Conservation (phyloP, 1,284 basidiomycete species). For the Cryptococcus sp. region DNA sequence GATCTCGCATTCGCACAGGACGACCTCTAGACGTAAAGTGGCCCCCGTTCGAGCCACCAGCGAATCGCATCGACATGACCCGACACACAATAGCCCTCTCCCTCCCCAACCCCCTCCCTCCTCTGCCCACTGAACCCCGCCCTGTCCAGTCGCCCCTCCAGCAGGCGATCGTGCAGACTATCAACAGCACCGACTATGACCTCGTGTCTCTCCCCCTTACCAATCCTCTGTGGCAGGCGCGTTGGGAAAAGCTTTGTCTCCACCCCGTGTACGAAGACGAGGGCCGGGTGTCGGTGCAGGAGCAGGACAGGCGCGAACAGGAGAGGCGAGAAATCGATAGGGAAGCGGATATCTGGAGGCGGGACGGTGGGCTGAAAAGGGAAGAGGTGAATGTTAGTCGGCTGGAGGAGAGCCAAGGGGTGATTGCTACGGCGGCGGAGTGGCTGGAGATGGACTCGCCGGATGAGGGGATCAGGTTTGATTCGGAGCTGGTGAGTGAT, state of each 20-base stretch:
- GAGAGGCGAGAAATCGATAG: slow-evolving; percentile 60
- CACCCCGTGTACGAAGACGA: slow-evolving; percentile 52
- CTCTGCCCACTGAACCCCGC: slow-evolving; percentile 32
- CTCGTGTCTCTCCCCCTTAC: slow-evolving; percentile 77
- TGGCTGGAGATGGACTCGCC: slow-evolving; percentile 94
- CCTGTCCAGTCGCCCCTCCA: slow-evolving; percentile 42
- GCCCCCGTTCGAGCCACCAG: too few relatives aligned
- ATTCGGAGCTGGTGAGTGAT: slow-evolving; percentile 80
- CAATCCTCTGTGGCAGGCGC: slow-evolving; percentile 75
- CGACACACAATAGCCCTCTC: slow-evolving; percentile 34
- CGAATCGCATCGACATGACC: slow-evolving; percentile 13
- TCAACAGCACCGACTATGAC: slow-evolving; percentile 53
- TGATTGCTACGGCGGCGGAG: slow-evolving; percentile 75
- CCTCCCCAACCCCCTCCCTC: slow-evolving; percentile 31
- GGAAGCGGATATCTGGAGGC: slow-evolving; percentile 84
- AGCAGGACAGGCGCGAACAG: slow-evolving; percentile 20
- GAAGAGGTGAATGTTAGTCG: slow-evolving; percentile 87
- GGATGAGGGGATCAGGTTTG: slow-evolving; percentile 92
- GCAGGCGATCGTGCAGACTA: slow-evolving; percentile 31
- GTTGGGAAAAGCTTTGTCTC: slow-evolving; percentile 88
- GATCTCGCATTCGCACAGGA: too few relatives aligned
- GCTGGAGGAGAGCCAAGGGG: slow-evolving; percentile 77
- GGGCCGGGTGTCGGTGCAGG: not conserved
- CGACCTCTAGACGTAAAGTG: too few relatives aligned
- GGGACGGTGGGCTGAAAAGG: slow-evolving; percentile 69